A percentile compares a stretch with the other conserved stretches of the same genome.
Evolutionary conservation across 306 rosid genomes (phyloP).

Genomic region (Rosa chinensis): DNA sequence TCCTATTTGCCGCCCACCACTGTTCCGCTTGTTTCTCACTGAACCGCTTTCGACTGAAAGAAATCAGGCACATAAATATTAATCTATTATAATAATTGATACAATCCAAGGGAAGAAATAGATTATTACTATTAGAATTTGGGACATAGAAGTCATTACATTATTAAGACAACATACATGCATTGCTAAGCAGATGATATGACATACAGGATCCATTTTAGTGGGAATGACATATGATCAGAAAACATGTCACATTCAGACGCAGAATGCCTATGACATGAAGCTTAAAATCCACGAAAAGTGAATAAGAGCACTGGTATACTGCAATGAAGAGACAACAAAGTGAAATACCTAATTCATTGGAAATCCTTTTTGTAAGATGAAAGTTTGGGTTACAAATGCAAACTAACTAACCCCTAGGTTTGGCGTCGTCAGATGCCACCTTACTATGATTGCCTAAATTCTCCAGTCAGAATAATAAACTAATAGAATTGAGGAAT

Average conservation of each 20-base stretch:
- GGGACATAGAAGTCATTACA: background rate
- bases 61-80: background rate
- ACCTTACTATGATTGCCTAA: background rate
- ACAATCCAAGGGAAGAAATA: background rate
- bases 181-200: background rate
- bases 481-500: background rate
- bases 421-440: background rate
- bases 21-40: conserved; percentile 85
- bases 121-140: background rate
- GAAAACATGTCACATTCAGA: conserved; percentile 2
- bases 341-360: background rate
- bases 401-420: background rate
- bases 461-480: background rate
- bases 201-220: background rate
- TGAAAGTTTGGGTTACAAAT: background rate
- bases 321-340: background rate
- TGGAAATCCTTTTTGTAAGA: background rate
- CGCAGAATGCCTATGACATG: background rate
- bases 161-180: background rate
- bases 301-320: background rate
- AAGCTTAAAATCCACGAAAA: background rate
- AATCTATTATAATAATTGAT: background rate
- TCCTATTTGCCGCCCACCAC: conserved; percentile 78
- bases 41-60: conserved; percentile 73
- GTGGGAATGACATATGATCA: background rate